Evolutionary conservation across 208 protist species (phyloP).

Genomic region (Herpetomonas samuelpessoai): DNA sequence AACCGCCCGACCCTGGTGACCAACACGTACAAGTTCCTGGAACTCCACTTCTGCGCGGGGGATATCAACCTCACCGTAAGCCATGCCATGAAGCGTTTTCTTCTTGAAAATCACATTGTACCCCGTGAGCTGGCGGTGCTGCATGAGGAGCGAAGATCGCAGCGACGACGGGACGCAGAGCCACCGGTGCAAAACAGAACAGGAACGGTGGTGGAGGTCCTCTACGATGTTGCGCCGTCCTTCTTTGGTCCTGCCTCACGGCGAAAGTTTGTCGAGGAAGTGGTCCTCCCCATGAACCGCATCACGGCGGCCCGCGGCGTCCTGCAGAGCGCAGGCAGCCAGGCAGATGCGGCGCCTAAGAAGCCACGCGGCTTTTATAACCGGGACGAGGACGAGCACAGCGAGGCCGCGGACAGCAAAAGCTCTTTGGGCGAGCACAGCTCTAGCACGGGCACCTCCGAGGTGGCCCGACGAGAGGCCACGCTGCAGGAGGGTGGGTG

Average conservation of each 20-base stretch:
- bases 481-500: conserved; percentile 14
- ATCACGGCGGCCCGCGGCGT: background rate
- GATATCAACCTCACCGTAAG: conserved; percentile 84
- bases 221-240: conserved; percentile 73
- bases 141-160: background rate
- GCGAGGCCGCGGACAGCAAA: no score
- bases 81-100: conserved; percentile 53
- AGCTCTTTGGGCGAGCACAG: background rate
- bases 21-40: conserved; percentile 64
- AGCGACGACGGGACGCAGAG: no score
- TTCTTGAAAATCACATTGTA: background rate
- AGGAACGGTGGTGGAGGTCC: conserved; percentile 30
- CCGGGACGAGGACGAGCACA: no score
- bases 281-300: conserved; percentile 32
- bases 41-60: conserved; percentile 57
- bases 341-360: background rate
- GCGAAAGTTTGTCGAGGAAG: conserved; percentile 40
- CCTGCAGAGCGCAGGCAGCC: background rate
- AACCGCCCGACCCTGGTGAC: conserved; percentile 46
- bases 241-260: conserved; percentile 63
- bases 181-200: background rate
- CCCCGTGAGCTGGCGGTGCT: background rate
- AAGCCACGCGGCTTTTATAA: background rate
- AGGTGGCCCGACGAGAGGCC: background rate
- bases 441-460: background rate